phyloP scores from a whole-genome alignment of 2,329 filamentous ascomycete genomes.

The Alternaria sp. region DNA sequence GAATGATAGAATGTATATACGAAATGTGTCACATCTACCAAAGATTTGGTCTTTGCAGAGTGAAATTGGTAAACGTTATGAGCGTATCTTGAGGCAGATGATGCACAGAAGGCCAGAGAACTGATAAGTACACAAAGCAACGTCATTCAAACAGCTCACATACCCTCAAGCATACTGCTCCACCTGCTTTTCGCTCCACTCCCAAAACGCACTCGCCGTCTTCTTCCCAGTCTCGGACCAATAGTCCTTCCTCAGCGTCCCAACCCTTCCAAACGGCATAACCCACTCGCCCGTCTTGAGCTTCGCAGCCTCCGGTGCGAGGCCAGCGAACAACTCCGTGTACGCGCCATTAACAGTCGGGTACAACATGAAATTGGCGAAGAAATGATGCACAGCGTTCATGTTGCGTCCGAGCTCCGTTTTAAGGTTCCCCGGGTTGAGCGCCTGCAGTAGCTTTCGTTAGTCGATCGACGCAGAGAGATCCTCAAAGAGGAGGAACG shows the following conservation, averaged over 20 bases:
- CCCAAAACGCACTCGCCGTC: conserved; percentile 51
- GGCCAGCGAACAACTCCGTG: conserved; percentile 32
- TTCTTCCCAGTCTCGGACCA: conserved; percentile 36
- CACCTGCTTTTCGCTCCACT: conserved; percentile 52
- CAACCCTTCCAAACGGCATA: conserved; percentile 55
- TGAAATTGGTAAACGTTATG: not conserved
- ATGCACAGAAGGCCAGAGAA: not conserved
- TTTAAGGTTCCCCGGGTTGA: conserved; percentile 51
- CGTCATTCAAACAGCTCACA: not conserved
- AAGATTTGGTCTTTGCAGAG: not conserved
- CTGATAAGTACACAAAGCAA: not conserved
- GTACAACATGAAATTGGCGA: not conserved
- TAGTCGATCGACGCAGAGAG: not conserved
- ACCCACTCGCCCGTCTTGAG: conserved; percentile 47
- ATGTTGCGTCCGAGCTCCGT: conserved; percentile 44
- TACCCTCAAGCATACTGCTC: conserved; percentile 16
- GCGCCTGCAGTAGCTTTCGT: not conserved
- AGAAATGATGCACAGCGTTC: not conserved
- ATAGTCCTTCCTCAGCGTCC: conserved; percentile 26
- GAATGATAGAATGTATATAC: conserved; percentile 3
- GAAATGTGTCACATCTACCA: not conserved
- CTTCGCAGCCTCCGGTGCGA: conserved; percentile 20
- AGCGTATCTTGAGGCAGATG: not conserved
- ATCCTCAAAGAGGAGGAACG: not conserved
- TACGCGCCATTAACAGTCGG: conserved; percentile 31